Evolutionary conservation across 2,329 filamentous ascomycete species (phyloP).

Genomic region (Diplodia corticola): DNA sequence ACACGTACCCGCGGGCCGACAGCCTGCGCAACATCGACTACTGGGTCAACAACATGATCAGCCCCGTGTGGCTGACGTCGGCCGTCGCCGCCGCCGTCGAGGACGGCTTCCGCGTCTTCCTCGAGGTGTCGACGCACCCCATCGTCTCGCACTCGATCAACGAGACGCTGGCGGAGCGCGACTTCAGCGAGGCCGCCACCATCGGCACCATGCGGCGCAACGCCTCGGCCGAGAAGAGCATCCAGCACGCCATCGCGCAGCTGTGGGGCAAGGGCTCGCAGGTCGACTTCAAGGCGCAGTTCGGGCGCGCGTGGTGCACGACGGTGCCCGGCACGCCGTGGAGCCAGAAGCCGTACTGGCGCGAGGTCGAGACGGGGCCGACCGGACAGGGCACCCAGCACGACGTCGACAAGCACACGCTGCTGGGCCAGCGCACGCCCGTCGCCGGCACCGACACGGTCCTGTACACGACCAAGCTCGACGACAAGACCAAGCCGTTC

Average conservation of each 20-base stretch:
- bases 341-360: slow-evolving; percentile 28
- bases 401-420: slow-evolving; percentile 39
- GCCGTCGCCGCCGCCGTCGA: slow-evolving; percentile 40
- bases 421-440: slow-evolving; percentile 36
- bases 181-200: slow-evolving; percentile 35
- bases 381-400: slow-evolving; percentile 26
- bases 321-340: slow-evolving; percentile 32
- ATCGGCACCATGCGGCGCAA: slow-evolving; percentile 38
- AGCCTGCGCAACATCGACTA: slow-evolving; percentile 35
- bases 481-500: slow-evolving; percentile 44
- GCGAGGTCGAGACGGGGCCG: slow-evolving; percentile 23
- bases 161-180: slow-evolving; percentile 40
- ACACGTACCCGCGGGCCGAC: slow-evolving; percentile 29
- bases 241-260: slow-evolving; percentile 33
- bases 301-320: slow-evolving; percentile 21
- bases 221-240: slow-evolving; percentile 29
- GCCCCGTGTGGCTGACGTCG: slow-evolving; percentile 39
- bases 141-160: slow-evolving; percentile 46
- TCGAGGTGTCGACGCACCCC: slow-evolving; percentile 47
- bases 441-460: slow-evolving; percentile 34
- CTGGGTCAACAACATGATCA: slow-evolving; percentile 45
- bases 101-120: slow-evolving; percentile 43
- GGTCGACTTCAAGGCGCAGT: slow-evolving; percentile 30
- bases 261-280: slow-evolving; percentile 35
- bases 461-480: slow-evolving; percentile 35